phyloP scores from a whole-genome alignment of 1,284 basidiomycete genomes.

The Tylopilus orsonianus region DNA sequence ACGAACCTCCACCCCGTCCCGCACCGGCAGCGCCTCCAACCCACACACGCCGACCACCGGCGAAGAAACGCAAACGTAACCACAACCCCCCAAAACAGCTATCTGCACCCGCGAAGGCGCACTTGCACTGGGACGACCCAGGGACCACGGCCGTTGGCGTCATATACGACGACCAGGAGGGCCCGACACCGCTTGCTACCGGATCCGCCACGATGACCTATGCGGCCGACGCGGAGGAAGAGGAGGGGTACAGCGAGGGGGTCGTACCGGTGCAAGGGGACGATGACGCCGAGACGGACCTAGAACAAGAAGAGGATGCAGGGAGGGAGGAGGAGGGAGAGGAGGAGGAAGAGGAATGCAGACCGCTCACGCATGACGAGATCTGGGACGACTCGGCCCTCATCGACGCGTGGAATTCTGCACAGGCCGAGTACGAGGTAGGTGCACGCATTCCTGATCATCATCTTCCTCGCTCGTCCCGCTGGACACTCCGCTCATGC shows the following conservation, averaged over 20 bases:
- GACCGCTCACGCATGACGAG: constrained; percentile 66
- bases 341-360: constrained; percentile 49
- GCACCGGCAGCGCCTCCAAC: not conserved
- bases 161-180: constrained; percentile 35
- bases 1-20: constrained; percentile 14
- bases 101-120: constrained; percentile 18
- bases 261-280: constrained; percentile 11
- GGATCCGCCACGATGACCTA: not conserved
- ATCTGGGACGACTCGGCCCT: constrained; percentile 83
- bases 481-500: constrained; percentile 3
- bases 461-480: constrained; percentile 2
- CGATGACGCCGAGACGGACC: constrained; percentile 29
- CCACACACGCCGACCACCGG: constrained; percentile 27
- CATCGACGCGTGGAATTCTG: constrained; percentile 78
- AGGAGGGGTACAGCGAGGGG: constrained; percentile 10
- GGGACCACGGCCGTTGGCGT: constrained; percentile 30
- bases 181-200: not conserved
- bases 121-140: constrained; percentile 48
- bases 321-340: constrained; percentile 4
- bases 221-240: constrained; percentile 17
- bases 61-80: constrained; percentile 53
- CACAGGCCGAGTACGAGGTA: constrained; percentile 74
- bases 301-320: constrained; percentile 6
- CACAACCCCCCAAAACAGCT: constrained; percentile 19
- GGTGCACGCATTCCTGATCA: not conserved